Conservation (phyloP, 169 alveolate species). For the Theileria sp. region DNA sequence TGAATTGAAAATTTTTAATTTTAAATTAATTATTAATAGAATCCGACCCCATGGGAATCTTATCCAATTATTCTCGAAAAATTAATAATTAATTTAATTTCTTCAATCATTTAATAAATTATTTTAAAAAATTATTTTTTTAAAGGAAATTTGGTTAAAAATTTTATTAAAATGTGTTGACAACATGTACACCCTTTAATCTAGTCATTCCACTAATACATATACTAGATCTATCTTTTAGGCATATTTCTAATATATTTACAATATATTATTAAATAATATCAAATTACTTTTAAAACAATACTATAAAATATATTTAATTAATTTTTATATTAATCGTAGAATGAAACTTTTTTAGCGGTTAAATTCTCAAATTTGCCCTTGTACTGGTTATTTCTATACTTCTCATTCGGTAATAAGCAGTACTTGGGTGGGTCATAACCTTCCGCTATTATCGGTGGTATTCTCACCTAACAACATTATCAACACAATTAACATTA, state of each 20-base stretch:
- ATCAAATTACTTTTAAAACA: neutral
- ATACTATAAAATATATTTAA: neutral
- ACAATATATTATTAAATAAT: too few relatives aligned
- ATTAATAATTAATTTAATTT: too few relatives aligned
- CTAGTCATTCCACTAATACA: neutral
- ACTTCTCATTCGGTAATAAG: conserved; percentile 62
- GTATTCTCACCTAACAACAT: conserved; percentile 68
- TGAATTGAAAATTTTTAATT: too few relatives aligned
- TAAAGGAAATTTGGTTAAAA: neutral
- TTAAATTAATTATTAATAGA: too few relatives aligned
- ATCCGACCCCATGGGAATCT: neutral
- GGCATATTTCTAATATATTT: neutral
- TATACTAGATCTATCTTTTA: neutral
- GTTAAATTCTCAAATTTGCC: conserved; percentile 55
- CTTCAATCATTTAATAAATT: too few relatives aligned
- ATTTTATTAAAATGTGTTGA: neutral
- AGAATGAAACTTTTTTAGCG: conserved; percentile 53
- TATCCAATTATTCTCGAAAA: neutral
- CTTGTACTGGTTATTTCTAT: conserved; percentile 42
- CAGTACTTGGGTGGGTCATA: conserved; percentile 78
- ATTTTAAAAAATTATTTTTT: too few relatives aligned
- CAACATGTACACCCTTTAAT: neutral
- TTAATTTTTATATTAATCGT: conserved; percentile 34
- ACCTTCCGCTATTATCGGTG: conserved; percentile 73
- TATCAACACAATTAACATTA: neutral